Evolutionary conservation across 2,329 filamentous ascomycete species (phyloP).

Genomic region (Clonostachys byssicola): DNA sequence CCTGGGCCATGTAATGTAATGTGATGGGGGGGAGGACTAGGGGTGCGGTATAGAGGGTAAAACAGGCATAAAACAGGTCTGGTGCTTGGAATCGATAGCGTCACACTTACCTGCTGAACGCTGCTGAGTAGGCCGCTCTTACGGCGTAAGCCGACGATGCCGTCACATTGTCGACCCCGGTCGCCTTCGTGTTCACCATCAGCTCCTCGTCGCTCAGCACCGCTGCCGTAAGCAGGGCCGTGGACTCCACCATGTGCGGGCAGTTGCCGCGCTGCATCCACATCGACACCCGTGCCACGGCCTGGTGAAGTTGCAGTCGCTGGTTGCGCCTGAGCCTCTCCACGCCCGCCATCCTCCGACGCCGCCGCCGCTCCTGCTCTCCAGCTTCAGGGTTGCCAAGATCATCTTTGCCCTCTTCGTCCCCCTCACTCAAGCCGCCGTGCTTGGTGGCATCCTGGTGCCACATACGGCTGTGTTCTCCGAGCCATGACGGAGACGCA

Average conservation of each 20-base stretch:
- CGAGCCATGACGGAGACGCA: not conserved
- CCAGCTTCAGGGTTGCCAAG: slow-evolving; percentile 1
- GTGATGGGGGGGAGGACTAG: not conserved
- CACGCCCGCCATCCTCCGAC: not conserved
- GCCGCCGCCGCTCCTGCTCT: slow-evolving; percentile 7
- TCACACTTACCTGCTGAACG: slow-evolving; percentile 63
- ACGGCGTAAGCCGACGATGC: slow-evolving; percentile 54
- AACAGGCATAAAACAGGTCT: not conserved
- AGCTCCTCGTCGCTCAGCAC: slow-evolving; percentile 55
- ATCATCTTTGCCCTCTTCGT: slow-evolving; percentile 1
- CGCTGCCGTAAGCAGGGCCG: slow-evolving; percentile 67
- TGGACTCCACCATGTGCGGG: slow-evolving; percentile 76
- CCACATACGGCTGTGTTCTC: not conserved
- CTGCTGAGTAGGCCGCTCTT: slow-evolving; percentile 67
- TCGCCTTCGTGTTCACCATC: not conserved
- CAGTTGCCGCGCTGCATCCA: slow-evolving; percentile 73
- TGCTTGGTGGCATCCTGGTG: not conserved
- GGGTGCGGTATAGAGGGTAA: not conserved
- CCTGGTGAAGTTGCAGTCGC: slow-evolving; percentile 28
- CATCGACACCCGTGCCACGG: slow-evolving; percentile 56
- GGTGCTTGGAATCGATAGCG: not conserved
- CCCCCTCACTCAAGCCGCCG: not conserved
- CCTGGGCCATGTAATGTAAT: not conserved
- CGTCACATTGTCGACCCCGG: slow-evolving; percentile 14
- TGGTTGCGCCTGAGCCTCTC: not conserved